phyloP scores from a whole-genome alignment of 495 filamentous ascomycete genomes.

The Aspergillus campestris region DNA sequence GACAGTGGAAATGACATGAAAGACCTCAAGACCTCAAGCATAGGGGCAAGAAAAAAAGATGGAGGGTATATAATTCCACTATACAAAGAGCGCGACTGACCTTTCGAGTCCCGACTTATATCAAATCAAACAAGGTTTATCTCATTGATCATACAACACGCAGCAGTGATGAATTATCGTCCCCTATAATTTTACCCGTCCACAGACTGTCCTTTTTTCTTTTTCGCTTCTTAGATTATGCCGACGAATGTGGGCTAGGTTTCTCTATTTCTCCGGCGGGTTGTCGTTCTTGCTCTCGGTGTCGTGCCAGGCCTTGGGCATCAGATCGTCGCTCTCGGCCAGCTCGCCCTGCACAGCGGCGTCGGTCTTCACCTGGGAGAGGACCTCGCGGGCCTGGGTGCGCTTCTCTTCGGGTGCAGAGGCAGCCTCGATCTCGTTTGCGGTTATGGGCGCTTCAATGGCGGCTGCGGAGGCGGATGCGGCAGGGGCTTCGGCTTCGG shows the following conservation, averaged over 20 bases:
- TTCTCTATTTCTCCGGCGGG: constrained; percentile 23
- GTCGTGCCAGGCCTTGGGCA: constrained; percentile 46
- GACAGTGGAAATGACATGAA: too few relatives aligned
- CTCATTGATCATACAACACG: not conserved
- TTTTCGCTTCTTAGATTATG: not conserved
- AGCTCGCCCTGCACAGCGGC: constrained; percentile 12
- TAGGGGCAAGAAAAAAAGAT: too few relatives aligned
- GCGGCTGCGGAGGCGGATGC: constrained; percentile 6
- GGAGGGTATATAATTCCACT: too few relatives aligned
- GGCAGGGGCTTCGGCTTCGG: constrained; percentile 8
- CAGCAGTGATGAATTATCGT: too few relatives aligned
- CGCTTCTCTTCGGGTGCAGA: constrained; percentile 20
- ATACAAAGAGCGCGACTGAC: too few relatives aligned
- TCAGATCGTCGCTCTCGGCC: constrained; percentile 33
- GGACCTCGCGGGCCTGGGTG: constrained; percentile 18
- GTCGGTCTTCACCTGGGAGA: constrained; percentile 16
- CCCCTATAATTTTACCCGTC: too few relatives aligned
- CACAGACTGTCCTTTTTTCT: not conserved
- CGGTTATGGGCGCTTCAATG: too few relatives aligned
- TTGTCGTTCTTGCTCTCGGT: constrained; percentile 24
- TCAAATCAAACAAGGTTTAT: too few relatives aligned
- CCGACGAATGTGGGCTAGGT: too few relatives aligned
- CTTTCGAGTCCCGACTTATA: too few relatives aligned
- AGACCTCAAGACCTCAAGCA: too few relatives aligned
- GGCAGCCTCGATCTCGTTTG: constrained; percentile 8